Base-by-base conservation (phyloP, 805 yeast genomes). In the Ogataea chonburiensis region DNA sequence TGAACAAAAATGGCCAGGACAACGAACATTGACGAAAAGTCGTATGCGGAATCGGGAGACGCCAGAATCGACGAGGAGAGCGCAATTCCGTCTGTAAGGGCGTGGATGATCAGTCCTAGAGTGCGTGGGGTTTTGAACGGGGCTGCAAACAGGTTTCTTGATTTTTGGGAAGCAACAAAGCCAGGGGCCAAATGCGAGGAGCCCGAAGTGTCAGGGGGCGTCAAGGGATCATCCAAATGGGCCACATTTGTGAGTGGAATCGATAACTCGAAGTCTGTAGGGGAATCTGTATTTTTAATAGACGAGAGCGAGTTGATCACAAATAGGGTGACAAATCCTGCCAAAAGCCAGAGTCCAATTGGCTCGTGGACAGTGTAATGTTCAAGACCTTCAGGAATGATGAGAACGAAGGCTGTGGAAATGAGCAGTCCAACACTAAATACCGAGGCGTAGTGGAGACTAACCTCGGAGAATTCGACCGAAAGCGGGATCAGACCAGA, bases 31-130 rank as follows among this genome's bases (percentile, higher is more conserved):
- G 58, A 47, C 17, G 42, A 40, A 9, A 51, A 12, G 18, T 43
- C 24, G 1, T 40, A 26, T 7, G 39, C 24, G 2, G 29, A 17
- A 17, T 46, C 30, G 1, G 49, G 30, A 1, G 63, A 50, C 8
- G 72, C 52, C 11, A 52, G 28, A 2, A 58, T 66, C 1, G 82
- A 68, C 0, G 87, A 73, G 0, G 88, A 87, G 22, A 84, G 61
- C 0, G 87, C 81, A 5, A 84, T 63, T 1, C 94, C 94, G 49
- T 84, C 94, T 2, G 85, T 76, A 3, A 77, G 49, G 1, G 86
- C 75, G 52, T 84, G 94, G 11, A 83, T 64, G 1, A 81, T 52
- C 10, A 84, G 63, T 0, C 88, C 87, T 4, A 81, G 47, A 0
- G 85, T 74, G 2, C 77, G 63, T 1, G 85, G 61, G 11, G 75